phyloP scores from a whole-genome alignment of 768 basidiomycete genomes.

The Boletus pseudopeckii region DNA sequence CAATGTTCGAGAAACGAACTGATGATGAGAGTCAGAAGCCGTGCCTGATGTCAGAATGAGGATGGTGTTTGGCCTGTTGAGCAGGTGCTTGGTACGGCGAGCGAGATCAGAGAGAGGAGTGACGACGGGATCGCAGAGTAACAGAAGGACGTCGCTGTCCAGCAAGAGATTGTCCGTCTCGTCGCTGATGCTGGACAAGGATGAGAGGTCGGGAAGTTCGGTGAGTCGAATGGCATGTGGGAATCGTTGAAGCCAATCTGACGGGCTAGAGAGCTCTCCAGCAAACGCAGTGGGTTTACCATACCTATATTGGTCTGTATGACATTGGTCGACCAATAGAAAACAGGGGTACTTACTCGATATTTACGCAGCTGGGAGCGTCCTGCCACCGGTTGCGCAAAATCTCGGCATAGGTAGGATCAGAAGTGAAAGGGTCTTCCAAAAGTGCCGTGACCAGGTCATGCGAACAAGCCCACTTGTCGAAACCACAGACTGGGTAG shows the following conservation, averaged over 20 bases:
- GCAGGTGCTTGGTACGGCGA: conserved; percentile 23
- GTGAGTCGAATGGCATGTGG: conserved; percentile 46
- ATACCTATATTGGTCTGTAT: conserved; percentile 15
- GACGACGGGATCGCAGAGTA: conserved; percentile 60
- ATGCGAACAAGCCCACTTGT: conserved; percentile 49
- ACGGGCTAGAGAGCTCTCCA: conserved; percentile 39
- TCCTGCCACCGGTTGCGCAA: conserved; percentile 52
- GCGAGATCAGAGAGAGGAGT: conserved; percentile 42
- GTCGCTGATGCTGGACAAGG: conserved; percentile 14
- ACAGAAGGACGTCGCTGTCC: conserved; percentile 59
- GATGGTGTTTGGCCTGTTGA: conserved; percentile 40
- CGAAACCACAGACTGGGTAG: conserved; percentile 54
- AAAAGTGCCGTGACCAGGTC: conserved; percentile 69
- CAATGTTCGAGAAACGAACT: conserved; percentile 20
- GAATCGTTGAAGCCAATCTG: conserved; percentile 57
- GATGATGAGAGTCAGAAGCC: conserved; percentile 10
- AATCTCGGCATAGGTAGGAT: conserved; percentile 38
- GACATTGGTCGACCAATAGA: not conserved
- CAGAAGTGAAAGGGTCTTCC: conserved; percentile 65
- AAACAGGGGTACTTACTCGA: conserved; percentile 24
- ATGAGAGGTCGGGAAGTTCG: conserved; percentile 32
- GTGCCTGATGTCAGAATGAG: conserved; percentile 39
- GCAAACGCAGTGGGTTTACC: conserved; percentile 19
- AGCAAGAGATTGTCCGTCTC: conserved; percentile 20
- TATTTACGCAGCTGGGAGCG: conserved; percentile 20